Evolutionary conservation across 331 rosid genomes (phyloP).

Genomic region (Acacia concinna): DNA sequence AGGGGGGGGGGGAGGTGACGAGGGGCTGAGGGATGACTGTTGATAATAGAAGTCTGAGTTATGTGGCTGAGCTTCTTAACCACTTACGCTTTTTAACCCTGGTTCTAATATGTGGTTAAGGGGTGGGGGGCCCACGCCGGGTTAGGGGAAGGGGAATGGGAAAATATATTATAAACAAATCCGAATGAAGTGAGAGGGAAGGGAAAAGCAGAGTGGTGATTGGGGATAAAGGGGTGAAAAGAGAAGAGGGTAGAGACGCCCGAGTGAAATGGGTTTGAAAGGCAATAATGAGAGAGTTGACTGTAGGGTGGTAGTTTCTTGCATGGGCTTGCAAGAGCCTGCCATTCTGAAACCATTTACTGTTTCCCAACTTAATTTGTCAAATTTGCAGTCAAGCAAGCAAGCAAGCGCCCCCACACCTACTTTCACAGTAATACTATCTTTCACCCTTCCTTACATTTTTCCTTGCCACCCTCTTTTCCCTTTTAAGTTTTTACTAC

Average conservation of each 20-base stretch:
- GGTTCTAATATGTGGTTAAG: slow-evolving; percentile 88
- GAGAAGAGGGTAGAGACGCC: no score
- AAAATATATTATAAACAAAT: no score
- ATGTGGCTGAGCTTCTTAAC: slow-evolving; percentile 93
- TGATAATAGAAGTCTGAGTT: slow-evolving; percentile 69
- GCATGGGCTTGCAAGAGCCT: slow-evolving; percentile 41
- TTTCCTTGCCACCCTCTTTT: not conserved
- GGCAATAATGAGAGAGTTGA: slow-evolving; percentile 45
- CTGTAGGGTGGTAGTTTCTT: slow-evolving; percentile 21
- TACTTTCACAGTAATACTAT: slow-evolving; percentile 21
- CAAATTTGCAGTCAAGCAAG: slow-evolving; percentile 41
- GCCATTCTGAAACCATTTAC: slow-evolving; percentile 52
- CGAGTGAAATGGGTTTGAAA: not conserved
- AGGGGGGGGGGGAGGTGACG: not conserved
- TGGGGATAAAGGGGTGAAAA: not conserved
- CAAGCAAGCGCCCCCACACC: slow-evolving; percentile 29
- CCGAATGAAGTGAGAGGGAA: not conserved
- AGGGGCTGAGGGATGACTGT: slow-evolving; percentile 53
- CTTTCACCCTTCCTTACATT: slow-evolving; percentile 31
- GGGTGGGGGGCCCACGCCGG: slow-evolving; percentile 56
- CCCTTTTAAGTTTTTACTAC: not conserved
- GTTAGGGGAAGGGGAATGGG: slow-evolving; percentile 45
- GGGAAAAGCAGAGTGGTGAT: not conserved
- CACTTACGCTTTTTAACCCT: slow-evolving; percentile 72
- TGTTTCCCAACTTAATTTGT: slow-evolving; percentile 49